Percentiles rank a stretch among this genome's conserved stretches.
Conservation (phyloP, 345 rosid genomes). For the Citropsis articulata region DNA sequence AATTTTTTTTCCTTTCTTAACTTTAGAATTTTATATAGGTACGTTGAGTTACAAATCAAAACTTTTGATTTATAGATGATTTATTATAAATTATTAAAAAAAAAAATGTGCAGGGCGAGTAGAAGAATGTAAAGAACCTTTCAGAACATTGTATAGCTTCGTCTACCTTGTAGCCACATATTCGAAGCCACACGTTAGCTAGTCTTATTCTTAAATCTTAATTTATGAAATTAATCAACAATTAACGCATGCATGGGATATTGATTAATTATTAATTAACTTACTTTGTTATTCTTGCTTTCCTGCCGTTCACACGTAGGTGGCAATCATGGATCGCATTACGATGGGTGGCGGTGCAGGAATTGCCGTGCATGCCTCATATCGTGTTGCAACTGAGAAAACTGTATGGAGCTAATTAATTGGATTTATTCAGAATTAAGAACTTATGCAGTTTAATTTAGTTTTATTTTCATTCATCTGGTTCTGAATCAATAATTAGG, state of each 20-base stretch:
- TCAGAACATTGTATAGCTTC: background rate
- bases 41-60: too few relatives aligned
- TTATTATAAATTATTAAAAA: too few relatives aligned
- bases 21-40: too few relatives aligned
- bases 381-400: constrained; percentile 21
- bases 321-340: constrained; percentile 23
- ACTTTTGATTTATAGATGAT: too few relatives aligned
- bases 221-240: too few relatives aligned
- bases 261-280: background rate
- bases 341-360: constrained; percentile 30
- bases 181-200: constrained; percentile 48
- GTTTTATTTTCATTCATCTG: background rate
- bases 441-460: background rate
- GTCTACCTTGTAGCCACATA: constrained; percentile 26
- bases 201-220: too few relatives aligned
- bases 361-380: constrained; percentile 21
- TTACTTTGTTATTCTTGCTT: background rate
- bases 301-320: background rate
- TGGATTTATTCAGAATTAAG: too few relatives aligned
- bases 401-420: constrained; percentile 5
- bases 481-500: too few relatives aligned
- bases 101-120: constrained; percentile 27
- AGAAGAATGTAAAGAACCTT: constrained; percentile 36
- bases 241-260: too few relatives aligned
- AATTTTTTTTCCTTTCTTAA: too few relatives aligned